Evolutionary conservation across 495 filamentous ascomycete genomes (phyloP).

Genomic region (Trichocladium uniseriatum): DNA sequence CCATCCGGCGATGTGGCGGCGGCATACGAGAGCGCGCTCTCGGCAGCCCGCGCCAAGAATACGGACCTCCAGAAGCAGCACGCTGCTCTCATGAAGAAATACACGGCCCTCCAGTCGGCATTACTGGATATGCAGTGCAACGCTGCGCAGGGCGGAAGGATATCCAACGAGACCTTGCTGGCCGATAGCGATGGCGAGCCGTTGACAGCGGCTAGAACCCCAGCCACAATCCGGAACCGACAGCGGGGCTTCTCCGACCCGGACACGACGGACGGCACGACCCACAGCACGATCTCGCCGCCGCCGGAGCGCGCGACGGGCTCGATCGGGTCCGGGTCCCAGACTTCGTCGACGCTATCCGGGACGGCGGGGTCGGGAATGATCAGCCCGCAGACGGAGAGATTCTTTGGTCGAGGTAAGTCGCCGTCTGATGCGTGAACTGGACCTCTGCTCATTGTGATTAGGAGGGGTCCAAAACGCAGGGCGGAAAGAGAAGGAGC

Average conservation of each 20-base stretch:
- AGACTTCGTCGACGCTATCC: background rate
- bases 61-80: conserved; percentile 36
- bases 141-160: conserved; percentile 4
- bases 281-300: conserved; percentile 27
- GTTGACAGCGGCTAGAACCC: conserved; percentile 5
- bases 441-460: conserved; percentile 23
- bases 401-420: conserved; percentile 40
- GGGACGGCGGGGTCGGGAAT: conserved; percentile 3
- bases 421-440: conserved; percentile 12
- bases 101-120: conserved; percentile 28
- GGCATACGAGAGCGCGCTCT: conserved; percentile 28
- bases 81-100: conserved; percentile 32
- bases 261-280: conserved; percentile 21
- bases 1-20: conserved; percentile 28
- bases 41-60: conserved; percentile 33
- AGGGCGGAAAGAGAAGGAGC: conserved; percentile 45
- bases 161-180: background rate
- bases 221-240: conserved; percentile 15
- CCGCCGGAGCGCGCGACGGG: conserved; percentile 21
- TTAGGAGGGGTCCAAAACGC: conserved; percentile 49
- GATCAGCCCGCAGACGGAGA: conserved; percentile 36
- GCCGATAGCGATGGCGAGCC: conserved; percentile 5
- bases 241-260: conserved; percentile 30
- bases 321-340: too few relatives aligned
- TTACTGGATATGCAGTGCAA: conserved; percentile 29